Percentiles rank a stretch among this genome's conserved stretches.
Evolutionary conservation across 306 rosid genomes (phyloP).

Genomic region (Corylus heterophylla): DNA sequence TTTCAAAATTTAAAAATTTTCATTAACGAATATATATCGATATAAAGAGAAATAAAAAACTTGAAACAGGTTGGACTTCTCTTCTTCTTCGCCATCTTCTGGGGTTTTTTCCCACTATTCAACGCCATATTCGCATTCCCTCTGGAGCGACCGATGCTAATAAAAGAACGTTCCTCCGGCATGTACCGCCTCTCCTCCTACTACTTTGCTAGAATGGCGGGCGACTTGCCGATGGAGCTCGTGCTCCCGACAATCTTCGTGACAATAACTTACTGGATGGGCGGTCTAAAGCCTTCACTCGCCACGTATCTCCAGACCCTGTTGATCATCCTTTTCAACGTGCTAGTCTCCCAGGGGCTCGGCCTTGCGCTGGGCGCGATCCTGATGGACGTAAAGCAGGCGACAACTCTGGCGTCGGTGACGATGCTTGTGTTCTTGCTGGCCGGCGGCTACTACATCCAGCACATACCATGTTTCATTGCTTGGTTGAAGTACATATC

Average conservation of each 20-base stretch:
- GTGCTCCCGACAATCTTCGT: conserved; percentile 79
- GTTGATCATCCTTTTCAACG: conserved; percentile 66
- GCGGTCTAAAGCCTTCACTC: conserved; percentile 78
- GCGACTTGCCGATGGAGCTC: conserved; percentile 91
- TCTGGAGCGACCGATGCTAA: conserved; percentile 74
- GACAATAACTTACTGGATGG: conserved; percentile 80
- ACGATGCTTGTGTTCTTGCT: conserved; percentile 75
- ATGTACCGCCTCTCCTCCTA: conserved; percentile 93
- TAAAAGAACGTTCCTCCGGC: conserved; percentile 78
- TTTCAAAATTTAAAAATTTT: no score
- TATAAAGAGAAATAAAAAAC: background rate
- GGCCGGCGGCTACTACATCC: conserved; percentile 92
- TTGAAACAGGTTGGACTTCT: conserved; percentile 76
- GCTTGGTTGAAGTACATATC: conserved; percentile 88
- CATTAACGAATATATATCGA: no score
- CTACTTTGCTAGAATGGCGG: conserved; percentile 66
- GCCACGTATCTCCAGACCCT: conserved; percentile 63
- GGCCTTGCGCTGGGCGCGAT: conserved; percentile 91
- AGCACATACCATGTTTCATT: conserved; percentile 67
- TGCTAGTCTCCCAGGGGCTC: conserved; percentile 81
- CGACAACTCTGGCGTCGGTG: conserved; percentile 82
- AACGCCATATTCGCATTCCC: conserved; percentile 85
- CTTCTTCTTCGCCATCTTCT: conserved; percentile 89
- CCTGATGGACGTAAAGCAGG: conserved; percentile 81
- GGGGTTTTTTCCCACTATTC: conserved; percentile 91